Evolutionary conservation across 2,329 filamentous ascomycete species (phyloP), one percentile per base, ranked within the genome.

Genomic region (Dothistroma pini): DNA sequence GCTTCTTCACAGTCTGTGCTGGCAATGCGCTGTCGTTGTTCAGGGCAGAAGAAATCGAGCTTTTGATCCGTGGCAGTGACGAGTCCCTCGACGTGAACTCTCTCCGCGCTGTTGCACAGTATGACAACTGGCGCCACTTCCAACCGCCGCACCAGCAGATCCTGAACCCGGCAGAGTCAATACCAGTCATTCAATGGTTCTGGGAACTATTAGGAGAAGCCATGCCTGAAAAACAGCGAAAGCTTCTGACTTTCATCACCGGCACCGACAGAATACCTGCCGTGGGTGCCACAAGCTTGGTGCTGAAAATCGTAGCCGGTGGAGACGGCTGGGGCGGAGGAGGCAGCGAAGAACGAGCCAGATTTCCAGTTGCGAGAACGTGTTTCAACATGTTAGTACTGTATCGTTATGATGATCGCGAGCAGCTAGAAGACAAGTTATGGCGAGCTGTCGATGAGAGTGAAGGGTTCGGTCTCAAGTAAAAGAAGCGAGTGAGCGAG

Each of bases 261-360:
- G 91, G 92, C 11, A 95, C 90, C 67, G 93, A 96, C 74, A 86
- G 93, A 22, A 93, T 96, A 58, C 93, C 93, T 0, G 92, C 93
- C 5, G 92, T 91, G 78, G 93, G 93, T 0, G 87, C 91, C 3
- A 87, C 90, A 8, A 91, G 88, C 66, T 79, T 96, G 56, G 83
- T 87, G 8, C 90, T 97, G 64, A 87, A 88, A 66, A 79, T 96
- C 56, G 83, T 85, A 14, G 93, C 89, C 71, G 81, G 93, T 0
- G 91, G 91, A 0, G 71, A 72, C 62, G 72, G 72, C 6, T 70
- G 69, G 68, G 68, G 71, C 49, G 69, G 69, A 29, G 70, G 69
- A 5, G 69, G 67, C 9, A 58, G 62, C 0, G 84, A 89, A 48
- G 90, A 96, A 69, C 81, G 82, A 61, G 82, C 84, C 41, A 82